Evolutionary conservation across 2,329 filamentous ascomycete species (phyloP).

Genomic region (Xylaria sp.): DNA sequence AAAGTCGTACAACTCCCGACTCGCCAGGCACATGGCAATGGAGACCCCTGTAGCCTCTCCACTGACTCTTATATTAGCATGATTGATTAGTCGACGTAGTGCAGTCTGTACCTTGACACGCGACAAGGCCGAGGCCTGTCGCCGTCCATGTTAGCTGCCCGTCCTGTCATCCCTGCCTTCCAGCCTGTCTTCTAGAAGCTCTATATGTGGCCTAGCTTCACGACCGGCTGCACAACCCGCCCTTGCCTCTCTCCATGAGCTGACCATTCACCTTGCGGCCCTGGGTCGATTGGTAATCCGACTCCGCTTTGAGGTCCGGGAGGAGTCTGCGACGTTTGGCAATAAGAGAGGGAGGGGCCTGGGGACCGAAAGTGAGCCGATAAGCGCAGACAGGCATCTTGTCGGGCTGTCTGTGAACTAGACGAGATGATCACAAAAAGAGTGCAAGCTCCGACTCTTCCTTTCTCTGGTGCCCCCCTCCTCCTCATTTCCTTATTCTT

Average conservation of each 20-base stretch:
- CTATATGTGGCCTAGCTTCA: slow-evolving; percentile 19
- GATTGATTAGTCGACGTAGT: slow-evolving; percentile 1
- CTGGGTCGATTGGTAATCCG: slow-evolving; percentile 29
- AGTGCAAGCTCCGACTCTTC: slow-evolving; percentile 10
- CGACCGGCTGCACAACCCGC: slow-evolving; percentile 18
- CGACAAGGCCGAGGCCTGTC: slow-evolving; percentile 11
- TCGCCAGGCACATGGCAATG: slow-evolving; percentile 15
- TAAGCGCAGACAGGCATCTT: slow-evolving; percentile 7
- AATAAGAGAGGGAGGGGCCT: slow-evolving; percentile 28
- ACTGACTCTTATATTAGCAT: slow-evolving; percentile 8
- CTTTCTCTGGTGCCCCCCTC: background rate
- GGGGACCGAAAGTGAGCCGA: slow-evolving; percentile 23
- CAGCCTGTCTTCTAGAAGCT: slow-evolving; percentile 28
- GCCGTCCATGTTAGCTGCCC: slow-evolving; percentile 15
- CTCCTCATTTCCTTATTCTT: background rate
- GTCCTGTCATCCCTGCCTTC: slow-evolving; percentile 24
- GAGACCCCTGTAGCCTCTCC: slow-evolving; percentile 10
- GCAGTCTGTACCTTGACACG: slow-evolving; percentile 9
- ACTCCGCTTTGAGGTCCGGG: slow-evolving; percentile 26
- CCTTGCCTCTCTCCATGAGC: slow-evolving; percentile 6
- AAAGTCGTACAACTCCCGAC: slow-evolving; percentile 11
- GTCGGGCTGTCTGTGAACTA: slow-evolving; percentile 7
- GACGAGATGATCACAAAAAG: slow-evolving; percentile 28
- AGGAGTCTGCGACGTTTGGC: slow-evolving; percentile 25
- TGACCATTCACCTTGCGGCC: slow-evolving; percentile 18